These are phyloP conservation scores for Gliomastix tumulicola DNA, from an alignment of 2,329 filamentous ascomycete species.

Conservation along the genomic window DNA sequence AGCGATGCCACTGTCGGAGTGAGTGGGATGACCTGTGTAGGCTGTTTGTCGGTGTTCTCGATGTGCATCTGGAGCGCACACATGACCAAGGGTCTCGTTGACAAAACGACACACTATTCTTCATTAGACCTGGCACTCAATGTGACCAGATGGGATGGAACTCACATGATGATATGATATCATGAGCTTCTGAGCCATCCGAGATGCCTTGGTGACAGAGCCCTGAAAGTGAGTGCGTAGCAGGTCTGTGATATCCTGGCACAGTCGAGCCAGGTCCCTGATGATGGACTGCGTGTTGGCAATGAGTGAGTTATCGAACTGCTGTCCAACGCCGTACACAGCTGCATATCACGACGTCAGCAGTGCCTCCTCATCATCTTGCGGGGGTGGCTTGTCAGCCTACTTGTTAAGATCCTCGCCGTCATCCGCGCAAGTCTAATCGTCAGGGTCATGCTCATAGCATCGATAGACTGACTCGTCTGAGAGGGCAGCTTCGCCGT, in stretches of 20 bases:
- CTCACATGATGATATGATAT: conserved; percentile 16
- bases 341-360: conserved; percentile 3
- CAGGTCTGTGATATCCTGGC: conserved; percentile 14
- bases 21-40: conserved; percentile 5
- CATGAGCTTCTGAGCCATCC: conserved; percentile 14
- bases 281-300: conserved; percentile 18
- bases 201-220: conserved; percentile 17
- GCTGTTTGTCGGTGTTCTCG: conserved; percentile 10
- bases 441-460: conserved; percentile 14
- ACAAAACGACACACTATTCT: conserved; percentile 17
- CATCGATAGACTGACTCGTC: conserved; percentile 15
- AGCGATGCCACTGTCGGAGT: conserved; percentile 14
- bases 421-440: conserved; percentile 16
- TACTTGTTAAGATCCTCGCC: conserved; percentile 6
- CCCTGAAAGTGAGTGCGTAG: conserved; percentile 18
- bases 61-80: conserved; percentile 22
- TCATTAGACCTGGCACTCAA: too few species aligned
- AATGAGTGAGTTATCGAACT: conserved; percentile 17
- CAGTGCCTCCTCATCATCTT: background rate
- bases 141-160: background rate
- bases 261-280: conserved; percentile 14
- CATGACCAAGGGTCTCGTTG: conserved; percentile 19
- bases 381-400: background rate
- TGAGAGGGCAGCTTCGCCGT: conserved; percentile 18
- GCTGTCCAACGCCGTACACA: conserved; percentile 14